These are phyloP conservation scores for Aotearoamyces nothofagi DNA, from an alignment of 2,329 filamentous ascomycete genomes.

Conservation along the genomic window DNA sequence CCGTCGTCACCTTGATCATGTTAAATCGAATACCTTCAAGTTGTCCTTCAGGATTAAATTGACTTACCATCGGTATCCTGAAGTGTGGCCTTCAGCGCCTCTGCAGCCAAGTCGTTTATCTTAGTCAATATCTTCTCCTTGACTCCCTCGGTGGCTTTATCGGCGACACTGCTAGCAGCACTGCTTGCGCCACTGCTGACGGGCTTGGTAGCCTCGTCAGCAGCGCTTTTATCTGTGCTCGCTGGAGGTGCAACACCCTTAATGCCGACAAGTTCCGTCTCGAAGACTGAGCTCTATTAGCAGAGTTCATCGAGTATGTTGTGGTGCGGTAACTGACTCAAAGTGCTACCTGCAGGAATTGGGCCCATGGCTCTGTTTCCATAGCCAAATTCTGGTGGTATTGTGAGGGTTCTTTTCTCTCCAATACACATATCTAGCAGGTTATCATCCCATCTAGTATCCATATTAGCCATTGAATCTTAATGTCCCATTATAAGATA, in stretches of 20 bases:
- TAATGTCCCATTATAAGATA: background rate
- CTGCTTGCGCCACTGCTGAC: slow-evolving; percentile 15
- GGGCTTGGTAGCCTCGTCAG: slow-evolving; percentile 1
- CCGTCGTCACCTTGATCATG: no score
- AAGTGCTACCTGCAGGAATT: slow-evolving; percentile 66
- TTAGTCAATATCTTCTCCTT: slow-evolving; percentile 28
- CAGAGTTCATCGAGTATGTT: slow-evolving; percentile 6
- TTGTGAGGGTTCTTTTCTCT: slow-evolving; percentile 79
- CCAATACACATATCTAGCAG: slow-evolving; percentile 90
- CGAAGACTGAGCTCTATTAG: slow-evolving; percentile 48
- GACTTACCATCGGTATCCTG: slow-evolving; percentile 40
- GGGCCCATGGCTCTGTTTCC: slow-evolving; percentile 62
- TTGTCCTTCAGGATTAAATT: no score
- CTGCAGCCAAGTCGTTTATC: slow-evolving; percentile 34
- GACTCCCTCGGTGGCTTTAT: slow-evolving; percentile 16
- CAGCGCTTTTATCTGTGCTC: slow-evolving; percentile 2
- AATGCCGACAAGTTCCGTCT: slow-evolving; percentile 81
- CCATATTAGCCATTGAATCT: slow-evolving; percentile 3
- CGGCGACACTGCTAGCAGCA: slow-evolving; percentile 9
- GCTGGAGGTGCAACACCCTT: slow-evolving; percentile 41
- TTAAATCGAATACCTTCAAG: no score
- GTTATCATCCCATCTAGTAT: slow-evolving; percentile 68
- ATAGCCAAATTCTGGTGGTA: slow-evolving; percentile 78
- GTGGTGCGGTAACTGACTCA: slow-evolving; percentile 37
- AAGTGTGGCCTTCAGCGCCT: slow-evolving; percentile 34